Conservation (phyloP, 2,329 filamentous ascomycete genomes). For the Diaporthe sp. region DNA sequence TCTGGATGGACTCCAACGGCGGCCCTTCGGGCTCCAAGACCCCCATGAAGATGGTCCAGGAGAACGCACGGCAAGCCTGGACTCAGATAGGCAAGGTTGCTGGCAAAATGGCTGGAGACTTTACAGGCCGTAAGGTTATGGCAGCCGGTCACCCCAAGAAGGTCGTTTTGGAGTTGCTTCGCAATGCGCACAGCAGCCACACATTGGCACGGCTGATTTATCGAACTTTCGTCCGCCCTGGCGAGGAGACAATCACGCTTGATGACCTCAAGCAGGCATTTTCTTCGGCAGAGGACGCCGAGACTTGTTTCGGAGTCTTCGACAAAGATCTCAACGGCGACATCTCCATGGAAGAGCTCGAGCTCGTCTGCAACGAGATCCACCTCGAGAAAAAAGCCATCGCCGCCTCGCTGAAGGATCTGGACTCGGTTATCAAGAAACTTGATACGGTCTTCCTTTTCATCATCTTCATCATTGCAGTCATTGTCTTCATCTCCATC, state of each 20-base stretch:
- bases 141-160: conserved; percentile 85
- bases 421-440: conserved; percentile 93
- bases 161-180: conserved; percentile 84
- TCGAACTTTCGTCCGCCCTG: conserved; percentile 84
- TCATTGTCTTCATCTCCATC: conserved; percentile 90
- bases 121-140: conserved; percentile 80
- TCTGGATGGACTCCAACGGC: conserved; percentile 58
- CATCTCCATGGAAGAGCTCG: conserved; percentile 94
- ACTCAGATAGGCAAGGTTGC: conserved; percentile 89
- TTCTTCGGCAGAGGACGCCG: conserved; percentile 85
- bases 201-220: conserved; percentile 90
- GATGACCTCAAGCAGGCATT: conserved; percentile 87
- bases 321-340: conserved; percentile 98
- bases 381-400: conserved; percentile 96
- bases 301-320: conserved; percentile 91
- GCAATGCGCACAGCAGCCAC: conserved; percentile 80
- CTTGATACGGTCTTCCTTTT: conserved; percentile 91
- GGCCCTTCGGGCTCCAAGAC: conserved; percentile 75
- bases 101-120: conserved; percentile 89
- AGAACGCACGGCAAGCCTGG: conserved; percentile 81
- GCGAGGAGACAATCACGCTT: conserved; percentile 80
- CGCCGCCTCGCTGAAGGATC: conserved; percentile 92
- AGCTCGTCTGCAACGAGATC: conserved; percentile 93
- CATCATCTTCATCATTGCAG: conserved; percentile 83
- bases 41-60: conserved; percentile 79